These are phyloP conservation scores for Colletotrichum sp. DNA, from an alignment of 2,329 filamentous ascomycete species.

Conservation along the genomic window DNA sequence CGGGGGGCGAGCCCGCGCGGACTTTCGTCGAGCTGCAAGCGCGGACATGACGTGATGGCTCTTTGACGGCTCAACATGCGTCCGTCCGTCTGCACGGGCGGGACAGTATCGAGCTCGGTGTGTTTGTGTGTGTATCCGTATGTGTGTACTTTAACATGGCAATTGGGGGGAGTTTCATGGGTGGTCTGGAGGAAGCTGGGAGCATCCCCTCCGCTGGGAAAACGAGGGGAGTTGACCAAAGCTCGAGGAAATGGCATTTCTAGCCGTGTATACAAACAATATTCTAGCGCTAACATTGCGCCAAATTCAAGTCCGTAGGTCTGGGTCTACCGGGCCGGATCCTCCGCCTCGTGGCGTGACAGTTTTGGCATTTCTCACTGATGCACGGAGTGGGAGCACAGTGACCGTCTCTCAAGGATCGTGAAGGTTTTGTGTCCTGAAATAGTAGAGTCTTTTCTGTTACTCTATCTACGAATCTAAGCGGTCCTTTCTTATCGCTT, in stretches of 20 bases:
- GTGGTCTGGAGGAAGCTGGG: background rate
- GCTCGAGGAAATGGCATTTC: background rate
- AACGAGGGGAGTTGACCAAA: background rate
- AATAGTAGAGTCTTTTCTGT: background rate
- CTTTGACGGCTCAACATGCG: background rate
- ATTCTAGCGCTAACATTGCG: background rate
- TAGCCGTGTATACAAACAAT: background rate
- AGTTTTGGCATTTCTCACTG: background rate
- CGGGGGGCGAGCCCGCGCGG: background rate
- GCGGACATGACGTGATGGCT: background rate
- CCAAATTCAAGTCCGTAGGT: background rate
- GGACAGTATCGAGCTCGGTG: background rate
- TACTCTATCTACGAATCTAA: background rate
- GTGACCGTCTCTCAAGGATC: background rate
- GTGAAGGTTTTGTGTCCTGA: background rate
- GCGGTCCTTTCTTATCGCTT: background rate
- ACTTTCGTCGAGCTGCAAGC: background rate
- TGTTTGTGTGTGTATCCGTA: background rate
- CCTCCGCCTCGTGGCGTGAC: background rate
- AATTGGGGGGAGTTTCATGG: constrained; percentile 10
- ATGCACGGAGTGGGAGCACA: background rate
- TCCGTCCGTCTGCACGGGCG: background rate
- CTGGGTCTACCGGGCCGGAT: background rate
- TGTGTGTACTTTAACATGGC: constrained; percentile 13
- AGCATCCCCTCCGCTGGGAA: background rate